These are phyloP conservation scores for Euptelea pleiosperma DNA, from an alignment of 164 flowering plant species.

Conservation along the genomic window DNA sequence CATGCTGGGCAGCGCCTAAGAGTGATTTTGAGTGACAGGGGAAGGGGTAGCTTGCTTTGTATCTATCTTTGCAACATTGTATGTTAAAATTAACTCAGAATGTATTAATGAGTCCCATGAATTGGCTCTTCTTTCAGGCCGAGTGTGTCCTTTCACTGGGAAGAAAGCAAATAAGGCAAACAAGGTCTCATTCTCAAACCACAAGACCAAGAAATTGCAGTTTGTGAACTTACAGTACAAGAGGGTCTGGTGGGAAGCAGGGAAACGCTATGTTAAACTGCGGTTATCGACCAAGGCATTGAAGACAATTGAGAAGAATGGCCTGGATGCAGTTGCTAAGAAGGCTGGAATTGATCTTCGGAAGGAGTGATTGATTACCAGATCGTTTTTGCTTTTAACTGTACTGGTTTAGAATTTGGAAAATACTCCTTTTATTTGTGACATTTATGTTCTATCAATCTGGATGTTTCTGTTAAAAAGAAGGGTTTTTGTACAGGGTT, in stretches of 20 bases:
- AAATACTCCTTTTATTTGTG: background rate
- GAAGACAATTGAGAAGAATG: constrained; percentile 92
- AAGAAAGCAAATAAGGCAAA: constrained; percentile 87
- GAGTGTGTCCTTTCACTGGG: constrained; percentile 91
- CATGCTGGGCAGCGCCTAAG: background rate
- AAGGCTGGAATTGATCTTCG: constrained; percentile 92
- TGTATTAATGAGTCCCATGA: background rate
- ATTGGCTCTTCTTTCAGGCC: constrained; percentile 44
- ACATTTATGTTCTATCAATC: background rate
- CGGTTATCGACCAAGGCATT: constrained; percentile 90
- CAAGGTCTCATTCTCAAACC: constrained; percentile 80
- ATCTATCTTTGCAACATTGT: background rate
- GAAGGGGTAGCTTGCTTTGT: background rate
- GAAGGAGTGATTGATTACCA: constrained; percentile 38
- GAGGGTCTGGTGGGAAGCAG: constrained; percentile 96
- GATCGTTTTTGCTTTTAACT: background rate
- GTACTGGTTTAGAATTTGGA: background rate
- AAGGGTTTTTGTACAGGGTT: background rate
- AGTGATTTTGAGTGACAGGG: background rate
- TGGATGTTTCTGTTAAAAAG: background rate
- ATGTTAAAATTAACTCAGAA: no score
- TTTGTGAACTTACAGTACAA: constrained; percentile 93
- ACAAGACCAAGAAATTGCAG: constrained; percentile 87
- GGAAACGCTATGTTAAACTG: constrained; percentile 75
- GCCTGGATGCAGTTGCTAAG: constrained; percentile 88